Base-by-base conservation (phyloP, 208 protist species). In the Crithidia brevicula region DNA sequence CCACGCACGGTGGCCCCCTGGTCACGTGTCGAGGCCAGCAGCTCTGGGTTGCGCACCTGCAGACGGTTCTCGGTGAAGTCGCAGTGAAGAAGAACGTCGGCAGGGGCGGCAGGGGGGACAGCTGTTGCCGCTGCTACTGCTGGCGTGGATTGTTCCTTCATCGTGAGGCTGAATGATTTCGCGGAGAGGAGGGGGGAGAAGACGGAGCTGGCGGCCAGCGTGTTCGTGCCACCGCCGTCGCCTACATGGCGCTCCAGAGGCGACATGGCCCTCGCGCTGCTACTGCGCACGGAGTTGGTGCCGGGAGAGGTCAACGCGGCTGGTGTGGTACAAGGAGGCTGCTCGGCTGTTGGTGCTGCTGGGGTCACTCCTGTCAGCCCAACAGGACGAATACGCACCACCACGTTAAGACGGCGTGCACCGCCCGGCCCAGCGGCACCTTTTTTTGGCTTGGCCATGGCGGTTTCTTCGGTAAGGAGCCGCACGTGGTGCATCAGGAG, bases 71-170 rank as follows among this genome's bases (percentile, higher is more conserved):
- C 30, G 1, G 18, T 28, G 11, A 20, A 13, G 20, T 64, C 45
- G 20, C 58, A 64, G 30, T 64, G 58, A 1, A 64, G 45, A 16
- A 64, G 36, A 7, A 64, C 58, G n/a, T 64, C 58, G 5, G 30
- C 9, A 0, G 31, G 30, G 3, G 40, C 42, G 25, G 20, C 45
- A 33, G 58, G 4, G 9, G 20, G 13, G 8, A n/a, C 54, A 7
- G 28, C 31, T 18, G 50, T 25, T n/a, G 46, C 46, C 6, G 46
- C 50, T 15, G 50, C 50, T 16, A 33, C 52, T 33, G 31, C 33
- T 0, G 52, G 23, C 18, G 52, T 20, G 31, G 33, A 16, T 15
- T 43, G 52, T 30, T 58, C 52, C 52, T 4, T 22, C 4, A 18
- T 42, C 33, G 43, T 43, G 33, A 43, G 33, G 20, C 33, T 58